These are phyloP conservation scores for Botrytis porri DNA, from an alignment of 2,329 filamentous ascomycete genomes.

Conservation along the genomic window DNA sequence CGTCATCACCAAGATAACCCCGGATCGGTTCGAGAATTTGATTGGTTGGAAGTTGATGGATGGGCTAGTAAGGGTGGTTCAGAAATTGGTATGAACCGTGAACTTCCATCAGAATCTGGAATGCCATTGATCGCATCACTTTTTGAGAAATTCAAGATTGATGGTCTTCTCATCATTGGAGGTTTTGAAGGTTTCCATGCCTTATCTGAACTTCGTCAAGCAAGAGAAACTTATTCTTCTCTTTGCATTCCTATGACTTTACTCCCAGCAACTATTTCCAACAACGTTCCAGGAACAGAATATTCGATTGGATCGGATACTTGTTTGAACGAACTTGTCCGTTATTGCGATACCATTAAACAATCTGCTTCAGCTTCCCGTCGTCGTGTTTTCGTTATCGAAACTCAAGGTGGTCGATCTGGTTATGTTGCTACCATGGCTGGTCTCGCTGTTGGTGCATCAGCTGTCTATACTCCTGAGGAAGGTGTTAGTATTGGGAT, in stretches of 20 bases:
- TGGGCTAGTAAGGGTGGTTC: constrained; percentile 98
- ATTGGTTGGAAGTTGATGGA: constrained; percentile 90
- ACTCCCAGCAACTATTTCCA: constrained; percentile 94
- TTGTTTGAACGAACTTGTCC: constrained; percentile 89
- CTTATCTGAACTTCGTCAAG: constrained; percentile 80
- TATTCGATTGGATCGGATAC: constrained; percentile 97
- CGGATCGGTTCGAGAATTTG: constrained; percentile 78
- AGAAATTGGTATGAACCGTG: constrained; percentile 96
- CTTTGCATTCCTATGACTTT: constrained; percentile 92
- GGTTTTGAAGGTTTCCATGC: constrained; percentile 97
- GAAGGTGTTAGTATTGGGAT: constrained; percentile 93
- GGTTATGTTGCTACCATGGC: constrained; percentile 91
- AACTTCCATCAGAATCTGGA: constrained; percentile 80
- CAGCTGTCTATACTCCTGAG: constrained; percentile 94
- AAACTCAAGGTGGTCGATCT: constrained; percentile 92
- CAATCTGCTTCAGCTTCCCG: constrained; percentile 93
- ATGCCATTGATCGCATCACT: constrained; percentile 78
- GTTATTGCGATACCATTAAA: constrained; percentile 96
- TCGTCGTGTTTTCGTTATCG: constrained; percentile 92
- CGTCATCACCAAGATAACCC: constrained; percentile 86
- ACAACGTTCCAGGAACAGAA: constrained; percentile 97
- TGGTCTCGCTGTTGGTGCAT: constrained; percentile 85
- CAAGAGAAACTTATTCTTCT: constrained; percentile 71
- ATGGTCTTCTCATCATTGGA: constrained; percentile 87
- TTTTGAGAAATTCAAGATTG: constrained; percentile 83